Evolutionary conservation across 345 rosid species (phyloP), one percentile per base, ranked within the genome.

Genomic region (Syzygium jambos): DNA sequence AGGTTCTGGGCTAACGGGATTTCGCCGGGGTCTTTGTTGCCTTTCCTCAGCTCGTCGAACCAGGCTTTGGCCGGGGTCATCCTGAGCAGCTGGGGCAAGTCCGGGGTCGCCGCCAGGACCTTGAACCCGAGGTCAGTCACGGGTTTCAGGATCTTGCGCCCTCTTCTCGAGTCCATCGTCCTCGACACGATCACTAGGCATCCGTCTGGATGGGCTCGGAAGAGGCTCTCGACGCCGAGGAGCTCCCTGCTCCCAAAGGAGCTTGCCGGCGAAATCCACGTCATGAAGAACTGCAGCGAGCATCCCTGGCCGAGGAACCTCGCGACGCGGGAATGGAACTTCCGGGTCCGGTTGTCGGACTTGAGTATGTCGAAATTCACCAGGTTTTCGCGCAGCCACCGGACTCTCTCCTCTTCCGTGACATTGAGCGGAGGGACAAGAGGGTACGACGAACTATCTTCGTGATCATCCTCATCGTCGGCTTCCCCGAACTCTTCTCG

Each of bases 1-100:
- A 97, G 93, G 61, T 97, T 97, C 63, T 96, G 98, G 53, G 92
- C 89, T 23, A 97, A 68, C 5, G 98, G 96, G 84, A 97, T 94
- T 88, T 88, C 94, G 6, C 98, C 99, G 0, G 97, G 99, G 89
- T 97, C 97, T 52, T 89, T 95, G 82, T 85, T 92, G 43, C 95
- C 97, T 4, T 89, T 88, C 91, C 86, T 94, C 89, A 97, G 90
- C 78, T 91, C 93, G 14, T 93, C 86, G 51, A 93, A 91, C 99
- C 98, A 97, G n/a, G 87, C 15, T 90, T 93, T 92, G 21, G 94
- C 96, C 1, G 97, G 98, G 13, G 98, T 97, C 87, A 90, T 93
- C 87, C 91, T 92, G 80, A 94, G 90, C 38, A 97, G 90, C 59
- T 88, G 90, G 12, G 93, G 83, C 19, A 96, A 51, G 92, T 96